These are phyloP conservation scores for Tricholoma furcatifolium DNA, from an alignment of 768 basidiomycete species.

Conservation along the genomic window DNA sequence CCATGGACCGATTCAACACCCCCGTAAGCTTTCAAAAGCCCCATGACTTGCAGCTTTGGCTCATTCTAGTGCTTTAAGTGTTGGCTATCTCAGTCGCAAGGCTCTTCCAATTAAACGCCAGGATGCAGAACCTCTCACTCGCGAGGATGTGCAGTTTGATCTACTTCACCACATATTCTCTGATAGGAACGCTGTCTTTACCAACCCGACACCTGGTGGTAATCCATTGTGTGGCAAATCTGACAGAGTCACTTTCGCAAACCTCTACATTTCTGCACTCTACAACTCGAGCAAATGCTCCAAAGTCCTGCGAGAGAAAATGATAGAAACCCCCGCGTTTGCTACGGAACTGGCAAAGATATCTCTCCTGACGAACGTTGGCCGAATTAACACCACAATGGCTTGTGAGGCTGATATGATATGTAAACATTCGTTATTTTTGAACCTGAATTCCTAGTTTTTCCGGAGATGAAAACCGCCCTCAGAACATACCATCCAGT, in stretches of 20 bases:
- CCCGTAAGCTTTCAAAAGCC: slow-evolving; percentile 41
- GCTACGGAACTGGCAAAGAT: slow-evolving; percentile 81
- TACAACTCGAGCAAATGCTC: slow-evolving; percentile 83
- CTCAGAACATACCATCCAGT: slow-evolving; percentile 88
- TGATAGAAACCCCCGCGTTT: slow-evolving; percentile 78
- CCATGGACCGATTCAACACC: slow-evolving; percentile 51
- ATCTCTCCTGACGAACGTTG: slow-evolving; percentile 83
- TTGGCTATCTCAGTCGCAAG: slow-evolving; percentile 64
- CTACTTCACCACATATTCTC: slow-evolving; percentile 79
- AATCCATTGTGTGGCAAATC: slow-evolving; percentile 45
- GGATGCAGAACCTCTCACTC: slow-evolving; percentile 80
- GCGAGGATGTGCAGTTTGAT: slow-evolving; percentile 86
- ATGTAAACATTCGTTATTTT: slow-evolving; percentile 6
- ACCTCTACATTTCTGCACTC: slow-evolving; percentile 81
- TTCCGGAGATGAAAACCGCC: slow-evolving; percentile 92
- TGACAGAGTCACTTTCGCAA: slow-evolving; percentile 68
- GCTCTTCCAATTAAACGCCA: slow-evolving; percentile 78
- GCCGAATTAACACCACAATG: slow-evolving; percentile 91
- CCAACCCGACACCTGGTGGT: slow-evolving; percentile 51
- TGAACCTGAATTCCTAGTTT: slow-evolving; percentile 50
- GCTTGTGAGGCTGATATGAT: slow-evolving; percentile 54
- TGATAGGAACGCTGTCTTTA: slow-evolving; percentile 68
- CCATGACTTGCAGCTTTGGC: not conserved
- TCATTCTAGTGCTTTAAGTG: slow-evolving; percentile 28
- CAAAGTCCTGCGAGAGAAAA: slow-evolving; percentile 85